These are phyloP conservation scores for Olyra latifolia DNA, from an alignment of 176 grass and related monocot species.

Conservation along the genomic window DNA sequence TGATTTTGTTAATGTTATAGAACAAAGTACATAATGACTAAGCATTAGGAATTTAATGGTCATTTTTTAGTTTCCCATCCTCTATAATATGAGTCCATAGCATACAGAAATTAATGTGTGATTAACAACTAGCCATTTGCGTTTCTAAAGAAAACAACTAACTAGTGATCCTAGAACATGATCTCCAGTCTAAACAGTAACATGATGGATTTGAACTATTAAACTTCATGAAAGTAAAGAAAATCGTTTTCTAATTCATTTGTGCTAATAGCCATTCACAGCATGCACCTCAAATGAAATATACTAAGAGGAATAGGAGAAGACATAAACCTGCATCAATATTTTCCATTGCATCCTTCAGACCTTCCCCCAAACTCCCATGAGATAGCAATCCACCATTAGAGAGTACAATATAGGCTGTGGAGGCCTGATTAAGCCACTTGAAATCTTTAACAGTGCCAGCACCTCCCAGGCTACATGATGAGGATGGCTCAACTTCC, in stretches of 20 bases:
- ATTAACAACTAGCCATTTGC: not conserved
- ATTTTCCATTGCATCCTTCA: conserved; percentile 68
- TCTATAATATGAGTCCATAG: not conserved
- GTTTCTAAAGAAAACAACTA: conserved; percentile 11
- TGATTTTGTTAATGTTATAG: not conserved
- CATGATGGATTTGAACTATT: not conserved
- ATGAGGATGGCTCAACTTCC: conserved; percentile 59
- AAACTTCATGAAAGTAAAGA: conserved; percentile 1
- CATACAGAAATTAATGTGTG: conserved; percentile 15
- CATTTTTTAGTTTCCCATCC: not conserved
- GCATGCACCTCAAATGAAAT: conserved; percentile 15
- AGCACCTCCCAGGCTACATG: conserved; percentile 46
- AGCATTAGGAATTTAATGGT: not conserved
- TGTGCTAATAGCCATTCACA: not conserved
- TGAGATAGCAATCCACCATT: conserved; percentile 59
- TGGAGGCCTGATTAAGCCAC: conserved; percentile 62
- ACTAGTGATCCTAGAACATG: conserved; percentile 17
- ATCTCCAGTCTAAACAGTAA: not conserved
- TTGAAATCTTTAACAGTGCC: conserved; percentile 70
- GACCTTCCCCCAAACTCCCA: conserved; percentile 47
- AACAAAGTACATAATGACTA: not conserved
- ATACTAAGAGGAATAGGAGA: conserved; percentile 13
- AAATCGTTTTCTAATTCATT: not conserved
- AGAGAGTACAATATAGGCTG: conserved; percentile 64
- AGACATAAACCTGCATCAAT: conserved; percentile 72